Evolutionary conservation across 2,329 filamentous ascomycete species (phyloP).

Genomic region (Sclerotinia subarctica): DNA sequence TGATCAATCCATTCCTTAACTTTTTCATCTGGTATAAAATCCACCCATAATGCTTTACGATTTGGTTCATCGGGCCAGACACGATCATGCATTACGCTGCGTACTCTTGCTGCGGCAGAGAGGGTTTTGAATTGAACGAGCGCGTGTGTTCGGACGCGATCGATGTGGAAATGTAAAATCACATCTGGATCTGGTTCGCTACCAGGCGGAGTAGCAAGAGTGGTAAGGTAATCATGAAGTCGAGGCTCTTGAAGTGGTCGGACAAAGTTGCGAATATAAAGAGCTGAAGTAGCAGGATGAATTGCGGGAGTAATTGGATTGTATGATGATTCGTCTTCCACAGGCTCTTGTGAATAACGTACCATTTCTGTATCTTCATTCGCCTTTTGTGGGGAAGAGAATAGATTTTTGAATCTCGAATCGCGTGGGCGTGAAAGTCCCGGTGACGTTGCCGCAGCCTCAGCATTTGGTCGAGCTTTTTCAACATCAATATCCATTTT

Average conservation of each 20-base stretch:
- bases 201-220: slow-evolving; percentile 61
- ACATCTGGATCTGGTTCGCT: slow-evolving; percentile 50
- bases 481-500: slow-evolving; percentile 19
- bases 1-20: slow-evolving; percentile 70
- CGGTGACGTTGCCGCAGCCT: slow-evolving; percentile 17
- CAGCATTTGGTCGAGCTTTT: slow-evolving; percentile 3
- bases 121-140: slow-evolving; percentile 70
- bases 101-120: slow-evolving; percentile 71
- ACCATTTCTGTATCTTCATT: slow-evolving; percentile 22
- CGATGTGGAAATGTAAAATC: slow-evolving; percentile 71
- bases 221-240: slow-evolving; percentile 66
- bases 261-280: slow-evolving; percentile 91
- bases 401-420: slow-evolving; percentile 49
- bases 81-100: slow-evolving; percentile 69
- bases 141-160: slow-evolving; percentile 83
- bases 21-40: slow-evolving; percentile 79
- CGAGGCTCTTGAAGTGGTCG: slow-evolving; percentile 70
- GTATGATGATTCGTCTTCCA: slow-evolving; percentile 30
- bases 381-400: slow-evolving; percentile 21
- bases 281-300: slow-evolving; percentile 69
- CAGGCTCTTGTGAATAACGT: slow-evolving; percentile 24
- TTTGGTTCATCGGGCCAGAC: slow-evolving; percentile 87
- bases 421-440: slow-evolving; percentile 35
- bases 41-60: slow-evolving; percentile 80
- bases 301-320: slow-evolving; percentile 52